Evolutionary conservation across 106 monocot species (phyloP), one percentile per base, ranked within the genome.

Genomic region (Cymbidium sinense): DNA sequence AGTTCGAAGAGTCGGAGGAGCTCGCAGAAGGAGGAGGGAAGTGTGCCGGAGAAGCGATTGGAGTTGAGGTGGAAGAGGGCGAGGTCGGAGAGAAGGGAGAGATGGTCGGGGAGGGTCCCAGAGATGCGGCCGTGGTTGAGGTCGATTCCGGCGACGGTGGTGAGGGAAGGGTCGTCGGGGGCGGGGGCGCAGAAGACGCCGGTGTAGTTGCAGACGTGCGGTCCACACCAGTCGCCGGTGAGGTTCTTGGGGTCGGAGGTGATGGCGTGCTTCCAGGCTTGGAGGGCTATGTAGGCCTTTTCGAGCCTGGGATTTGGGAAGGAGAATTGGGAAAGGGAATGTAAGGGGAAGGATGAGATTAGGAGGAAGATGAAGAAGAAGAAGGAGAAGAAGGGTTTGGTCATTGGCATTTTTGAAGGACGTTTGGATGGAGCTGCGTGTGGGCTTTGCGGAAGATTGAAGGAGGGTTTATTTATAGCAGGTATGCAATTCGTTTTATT

Each of bases 51-150:
- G 84, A 88, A 88, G 44, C 79, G 81, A 75, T 88, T 88, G 62
- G 87, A 85, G 79, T 88, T 88, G 79, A 88, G 84, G 82, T 88
- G 87, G 52, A 88, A 76, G n/a, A 88, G 84, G 41, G 87, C 76
- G 20, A 85, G 76, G 79, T 88, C 87, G 62, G 76, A 47, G 73
- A 88, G 84, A 65, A 77, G 85, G 20, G 76, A 78, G 54, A 88
- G 58, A 43, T 88, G 75, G 50, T 76, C 64, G 12, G 84, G 86
- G 55, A 89, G 79, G 28, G 44, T 70, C n/a, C 89, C 89, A 1
- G 78, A 75, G 84, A 86, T 77, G 73, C 75, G 71, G 27, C 74
- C 86, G 75, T 85, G 82, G 84, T 89, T 89, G 74, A 89, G 81
- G 70, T 89, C 89, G 41, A 89, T 54, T 30, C 81, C 86, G 64